Evolutionary conservation across 192 early-diverging fungal species (phyloP), one percentile per base, ranked within the genome.

Genomic region (Pecoramyces ruminantium): DNA sequence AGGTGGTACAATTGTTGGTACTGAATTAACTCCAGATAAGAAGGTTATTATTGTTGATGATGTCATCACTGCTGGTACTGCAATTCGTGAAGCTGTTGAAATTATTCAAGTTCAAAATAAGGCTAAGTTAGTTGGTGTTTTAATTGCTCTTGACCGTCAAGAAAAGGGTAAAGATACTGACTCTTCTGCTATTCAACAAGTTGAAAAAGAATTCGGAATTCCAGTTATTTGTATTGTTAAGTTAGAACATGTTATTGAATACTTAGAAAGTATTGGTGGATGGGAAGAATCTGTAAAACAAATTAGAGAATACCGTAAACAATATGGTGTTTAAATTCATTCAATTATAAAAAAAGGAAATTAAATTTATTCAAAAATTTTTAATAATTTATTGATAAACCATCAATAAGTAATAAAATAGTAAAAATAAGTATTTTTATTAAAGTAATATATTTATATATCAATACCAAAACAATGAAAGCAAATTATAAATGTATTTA

Each of bases 51-150:
- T 99, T 29, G 90, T 95, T 29, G 98, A 99, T 87, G 98, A 99
- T 86, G 98, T 99, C 14, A 98, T 98, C 85, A 99, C 98, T 4
- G 98, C 98, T 12, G 98, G 98, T 29, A 99, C 98, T 15, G 96
- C 98, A n/a, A 97, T 99, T 84, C 87, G 95, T 29, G 97, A 99
- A 85, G 91, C 91, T 42, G 88, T 98, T 42, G 89, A 86, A 29
- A 92, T 98, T 79, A 96, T 99, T 78, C 82, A 88, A 82, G 51
- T 67, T 67, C 83, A 84, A 25, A 88, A 91, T 39, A 92, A 92
- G 14, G 97, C 95, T 25, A 81, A 88, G 27, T 83, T 95, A 38
- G 88, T 88, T 14, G 97, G 97, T 77, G 93, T 99, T 5, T 84
- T 98, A 30, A 95, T 99, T 28, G 94, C 96, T 6, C 89, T 99